Evolutionary conservation across 2,329 filamentous ascomycete species (phyloP), one percentile per base, ranked within the genome.

Genomic region (Dactylellina parvicollis): DNA sequence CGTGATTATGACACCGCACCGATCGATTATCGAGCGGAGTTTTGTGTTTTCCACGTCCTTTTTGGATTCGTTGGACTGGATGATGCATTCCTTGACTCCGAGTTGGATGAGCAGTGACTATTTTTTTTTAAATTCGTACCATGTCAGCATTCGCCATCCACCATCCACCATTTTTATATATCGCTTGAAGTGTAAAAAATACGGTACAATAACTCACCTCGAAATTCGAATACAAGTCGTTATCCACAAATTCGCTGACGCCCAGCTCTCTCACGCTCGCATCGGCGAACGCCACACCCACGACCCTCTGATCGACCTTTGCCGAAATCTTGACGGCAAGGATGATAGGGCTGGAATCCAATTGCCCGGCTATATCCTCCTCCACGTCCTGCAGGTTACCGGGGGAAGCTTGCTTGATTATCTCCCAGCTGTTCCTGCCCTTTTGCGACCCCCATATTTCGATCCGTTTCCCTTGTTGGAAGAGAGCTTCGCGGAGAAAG

Each of bases 241-340:
- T 99, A 84, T 99, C 95, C n/a, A 96, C 86, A 76, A 99, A 99
- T 80, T 99, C 96, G 83, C 92, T 96, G 60, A 99, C 92, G 7
- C 95, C 95, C 1, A 99, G 86, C 83, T 99, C 95, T 56, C 95
- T 87, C 24, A 98, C 94, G 76, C 92, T 97, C 0, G 96, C 95
- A 83, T 99, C 95, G 5, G 95, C 96, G 79, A 99, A 99, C 82
- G 95, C 98, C 3, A 99, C 94, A 7, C 95, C 95, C 0, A 99
- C 90, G 76, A 87, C 91, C 47, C 95, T 86, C 4, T 90, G 91
- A 80, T 98, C 94, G 0, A 92, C 91, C 79, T 91, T 96, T n/a
- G 92, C 88, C 0, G 91, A 90, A 22, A 98, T 89, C 81, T 97
- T 98, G 79, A 99, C 92, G 0, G 95, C 92, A 38, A 99, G 85